A percentile compares a stretch with the other conserved stretches of the same genome.
These are phyloP conservation scores for Aspergillus caelatus DNA, from an alignment of 2,329 filamentous ascomycete species.

Conservation along the genomic window DNA sequence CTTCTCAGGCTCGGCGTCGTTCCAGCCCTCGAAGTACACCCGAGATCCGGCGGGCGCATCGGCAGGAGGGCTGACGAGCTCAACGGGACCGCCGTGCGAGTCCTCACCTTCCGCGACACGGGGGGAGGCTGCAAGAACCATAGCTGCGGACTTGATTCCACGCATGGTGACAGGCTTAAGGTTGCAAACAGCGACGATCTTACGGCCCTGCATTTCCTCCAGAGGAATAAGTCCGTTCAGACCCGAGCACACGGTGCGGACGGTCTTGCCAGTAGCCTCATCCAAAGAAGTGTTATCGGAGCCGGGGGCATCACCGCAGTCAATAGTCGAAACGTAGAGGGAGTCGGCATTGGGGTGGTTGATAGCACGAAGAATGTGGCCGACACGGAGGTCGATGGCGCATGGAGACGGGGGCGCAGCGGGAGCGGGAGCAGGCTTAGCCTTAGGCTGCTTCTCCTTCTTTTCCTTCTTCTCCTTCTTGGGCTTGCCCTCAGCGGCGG, in stretches of 20 bases:
- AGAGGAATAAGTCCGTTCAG: conserved; percentile 90
- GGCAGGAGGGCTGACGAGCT: conserved; percentile 82
- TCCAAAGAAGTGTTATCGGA: conserved; percentile 76
- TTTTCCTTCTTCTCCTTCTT: conserved; percentile 58
- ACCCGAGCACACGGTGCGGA: conserved; percentile 94
- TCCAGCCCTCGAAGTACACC: conserved; percentile 91
- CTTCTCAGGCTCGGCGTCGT: conserved; percentile 83
- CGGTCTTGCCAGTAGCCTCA: conserved; percentile 87
- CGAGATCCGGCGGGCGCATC: conserved; percentile 80
- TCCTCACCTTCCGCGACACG: conserved; percentile 77
- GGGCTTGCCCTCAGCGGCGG: conserved; percentile 53
- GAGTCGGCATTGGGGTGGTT: conserved; percentile 97
- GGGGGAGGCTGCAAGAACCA: conserved; percentile 97
- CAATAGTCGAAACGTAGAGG: conserved; percentile 92
- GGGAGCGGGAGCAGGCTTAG: conserved; percentile 69
- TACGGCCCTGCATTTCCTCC: conserved; percentile 94
- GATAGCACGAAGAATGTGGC: conserved; percentile 94
- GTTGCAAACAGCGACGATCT: conserved; percentile 95
- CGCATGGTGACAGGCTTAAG: conserved; percentile 99
- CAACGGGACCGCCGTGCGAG: conserved; percentile 86
- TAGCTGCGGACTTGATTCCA: conserved; percentile 76
- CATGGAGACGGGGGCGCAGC: conserved; percentile 78
- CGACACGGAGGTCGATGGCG: conserved; percentile 92
- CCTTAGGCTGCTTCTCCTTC: conserved; percentile 77
- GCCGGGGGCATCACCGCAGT: conserved; percentile 83